Evolutionary conservation across 2,329 filamentous ascomycete genomes (phyloP), one percentile per base, ranked within the genome.

Genomic region (Claviceps sp.): DNA sequence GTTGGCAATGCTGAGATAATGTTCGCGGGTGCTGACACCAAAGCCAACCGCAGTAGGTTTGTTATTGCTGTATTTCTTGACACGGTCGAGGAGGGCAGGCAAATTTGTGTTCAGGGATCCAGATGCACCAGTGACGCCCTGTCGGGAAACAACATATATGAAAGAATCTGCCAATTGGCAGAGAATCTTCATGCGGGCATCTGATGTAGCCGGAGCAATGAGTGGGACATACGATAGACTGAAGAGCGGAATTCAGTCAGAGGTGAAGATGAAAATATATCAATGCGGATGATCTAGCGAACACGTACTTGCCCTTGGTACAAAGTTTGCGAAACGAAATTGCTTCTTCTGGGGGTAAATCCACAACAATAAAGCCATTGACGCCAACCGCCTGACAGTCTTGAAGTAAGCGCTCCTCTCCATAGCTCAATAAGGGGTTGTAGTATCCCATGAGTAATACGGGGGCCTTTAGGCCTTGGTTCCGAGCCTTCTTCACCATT

Each of bases 371-470:
- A 71, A 97, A 97, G 54, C 93, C 91, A 70, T 95, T 96, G 65
- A 95, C 82, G 26, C 90, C 88, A 2, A 88, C 86, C 51, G 81
- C 80, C 65, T 85, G 84, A 67, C 88, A 88, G 68, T 97, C 90
- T 60, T 81, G 77, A 51, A 98, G 74, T 68, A 97, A 82, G 55
- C 78, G 79, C 71, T 95, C 89, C 72, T 98, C 93, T 51, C 93
- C 93, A 66, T 97, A 98, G 62, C 85, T 88, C 55, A 97, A 75
- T 55, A 97, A 76, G 1, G 93, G 93, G 73, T 98, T 98, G 73
- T 95, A 98, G 78, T 98, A 98, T 62, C 93, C 93, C 93, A 98
- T 98, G 58, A 98, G 79, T 64, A 98, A 72, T 43, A 98, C 80
- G 0, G 93, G 93, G 1, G 85, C 82, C 62, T 78, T 84, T 52